Percentiles rank a stretch among this genome's conserved stretches.
Conservation (phyloP, 2,329 filamentous ascomycete species). For the Cladorrhinum sp. region DNA sequence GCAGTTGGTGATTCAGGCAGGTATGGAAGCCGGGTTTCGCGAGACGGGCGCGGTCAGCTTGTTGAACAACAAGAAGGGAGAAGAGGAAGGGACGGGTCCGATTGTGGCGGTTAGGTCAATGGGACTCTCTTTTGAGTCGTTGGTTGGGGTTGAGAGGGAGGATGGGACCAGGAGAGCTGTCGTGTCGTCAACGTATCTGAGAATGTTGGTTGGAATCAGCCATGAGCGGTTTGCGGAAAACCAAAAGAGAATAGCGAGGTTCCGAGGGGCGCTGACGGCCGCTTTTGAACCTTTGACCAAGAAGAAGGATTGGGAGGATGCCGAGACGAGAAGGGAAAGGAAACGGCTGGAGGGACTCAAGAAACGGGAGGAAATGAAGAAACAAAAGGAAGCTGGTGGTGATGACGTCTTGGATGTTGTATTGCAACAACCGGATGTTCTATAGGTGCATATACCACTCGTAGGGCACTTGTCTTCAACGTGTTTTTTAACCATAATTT, state of each 20-base stretch:
- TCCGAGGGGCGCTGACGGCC: conserved; percentile 50
- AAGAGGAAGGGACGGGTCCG: conserved; percentile 46
- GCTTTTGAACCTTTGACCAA: conserved; percentile 32
- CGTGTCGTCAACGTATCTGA: conserved; percentile 66
- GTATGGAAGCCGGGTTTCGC: conserved; percentile 78
- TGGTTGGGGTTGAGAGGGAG: conserved; percentile 59
- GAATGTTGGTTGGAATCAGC: conserved; percentile 63
- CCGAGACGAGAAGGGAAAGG: conserved; percentile 48
- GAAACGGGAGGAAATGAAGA: conserved; percentile 43
- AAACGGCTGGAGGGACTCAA: conserved; percentile 58
- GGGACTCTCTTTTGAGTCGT: conserved; percentile 75
- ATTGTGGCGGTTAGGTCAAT: conserved; percentile 85
- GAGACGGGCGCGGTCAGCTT: conserved; percentile 82
- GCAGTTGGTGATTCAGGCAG: conserved; percentile 70
- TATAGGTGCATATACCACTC: conserved; percentile 1
- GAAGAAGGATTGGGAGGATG: conserved; percentile 53
- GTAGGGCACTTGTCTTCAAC: background rate
- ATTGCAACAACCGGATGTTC: conserved; percentile 14
- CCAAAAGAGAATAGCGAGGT: conserved; percentile 62
- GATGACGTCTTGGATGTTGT: conserved; percentile 6
- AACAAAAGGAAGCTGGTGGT: background rate
- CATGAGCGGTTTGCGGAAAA: conserved; percentile 75
- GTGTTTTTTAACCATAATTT: background rate
- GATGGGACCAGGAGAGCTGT: conserved; percentile 42
- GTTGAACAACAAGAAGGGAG: conserved; percentile 27